These are phyloP conservation scores for Escallonia rubra DNA, from an alignment of 129 eudicot species.

Conservation along the genomic window DNA sequence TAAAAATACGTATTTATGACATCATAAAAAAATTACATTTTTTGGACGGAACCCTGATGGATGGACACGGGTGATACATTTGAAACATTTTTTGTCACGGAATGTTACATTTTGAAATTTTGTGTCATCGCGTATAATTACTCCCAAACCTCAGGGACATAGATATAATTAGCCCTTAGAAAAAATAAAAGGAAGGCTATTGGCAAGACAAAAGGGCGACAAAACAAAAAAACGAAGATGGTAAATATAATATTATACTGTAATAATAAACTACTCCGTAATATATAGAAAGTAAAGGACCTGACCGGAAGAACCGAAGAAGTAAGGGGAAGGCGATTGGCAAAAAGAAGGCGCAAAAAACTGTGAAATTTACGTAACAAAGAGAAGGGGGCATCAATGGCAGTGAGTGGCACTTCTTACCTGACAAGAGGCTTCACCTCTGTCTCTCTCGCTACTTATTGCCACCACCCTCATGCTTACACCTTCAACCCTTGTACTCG, in stretches of 20 bases:
- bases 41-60: too few species aligned
- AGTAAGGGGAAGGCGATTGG: not conserved
- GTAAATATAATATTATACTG: too few species aligned
- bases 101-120: too few species aligned
- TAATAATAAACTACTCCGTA: too few species aligned
- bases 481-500: not conserved
- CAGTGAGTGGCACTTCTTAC: constrained; percentile 24
- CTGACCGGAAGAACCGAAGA: not conserved
- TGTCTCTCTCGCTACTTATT: constrained; percentile 17
- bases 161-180: too few species aligned
- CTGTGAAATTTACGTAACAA: not conserved
- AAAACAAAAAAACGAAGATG: too few species aligned
- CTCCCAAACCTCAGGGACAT: too few species aligned
- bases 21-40: too few species aligned
- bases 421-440: constrained; percentile 19
- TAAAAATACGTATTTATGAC: too few species aligned
- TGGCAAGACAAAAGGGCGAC: not conserved
- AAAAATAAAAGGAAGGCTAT: not conserved
- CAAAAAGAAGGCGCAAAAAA: not conserved
- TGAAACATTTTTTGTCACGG: too few species aligned
- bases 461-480: constrained; percentile 12
- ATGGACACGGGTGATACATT: too few species aligned
- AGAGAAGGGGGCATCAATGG: constrained; percentile 22
- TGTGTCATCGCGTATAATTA: too few species aligned
- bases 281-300: not conserved